These are phyloP conservation scores for Abelmoschus esculentus DNA, from an alignment of 345 rosid genomes.

Conservation along the genomic window DNA sequence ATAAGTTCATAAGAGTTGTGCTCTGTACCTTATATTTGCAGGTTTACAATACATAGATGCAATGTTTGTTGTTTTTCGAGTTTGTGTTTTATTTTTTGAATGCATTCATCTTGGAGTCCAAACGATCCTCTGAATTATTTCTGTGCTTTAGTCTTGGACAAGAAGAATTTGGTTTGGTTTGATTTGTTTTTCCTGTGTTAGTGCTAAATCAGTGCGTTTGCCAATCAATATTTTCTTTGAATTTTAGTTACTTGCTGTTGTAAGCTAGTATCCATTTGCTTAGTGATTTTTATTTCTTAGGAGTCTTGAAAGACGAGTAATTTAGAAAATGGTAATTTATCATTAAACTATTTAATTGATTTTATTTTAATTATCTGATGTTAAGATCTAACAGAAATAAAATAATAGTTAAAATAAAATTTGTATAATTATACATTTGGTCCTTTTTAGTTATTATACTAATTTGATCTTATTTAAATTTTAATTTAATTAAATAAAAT, in stretches of 20 bases:
- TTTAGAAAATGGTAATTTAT: too few species aligned
- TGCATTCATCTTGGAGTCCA: constrained; percentile 27
- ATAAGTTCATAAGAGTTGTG: constrained; percentile 17
- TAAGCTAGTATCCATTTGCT: neutral
- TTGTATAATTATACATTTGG: too few species aligned
- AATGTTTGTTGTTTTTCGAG: constrained; percentile 9
- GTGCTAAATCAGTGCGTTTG: neutral
- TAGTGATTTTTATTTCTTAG: neutral
- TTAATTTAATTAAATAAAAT: too few species aligned
- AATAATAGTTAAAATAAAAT: too few species aligned
- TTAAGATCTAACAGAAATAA: too few species aligned
- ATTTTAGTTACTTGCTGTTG: neutral
- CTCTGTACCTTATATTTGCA: constrained; percentile 19
- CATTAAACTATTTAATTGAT: too few species aligned
- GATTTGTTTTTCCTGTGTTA: constrained; percentile 18
- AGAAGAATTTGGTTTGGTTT: constrained; percentile 25
- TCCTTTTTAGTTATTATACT: too few species aligned
- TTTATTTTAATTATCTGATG: too few species aligned
- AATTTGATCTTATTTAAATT: too few species aligned
- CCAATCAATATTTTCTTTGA: neutral
- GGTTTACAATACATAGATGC: constrained; percentile 22
- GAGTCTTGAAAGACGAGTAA: neutral
- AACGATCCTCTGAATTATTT: constrained; percentile 18
- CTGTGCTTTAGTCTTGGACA: constrained; percentile 20
- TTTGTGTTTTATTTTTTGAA: constrained; percentile 19